Base-by-base conservation (phyloP, 1,139 yeast genomes). In the Yarrowia galli region DNA sequence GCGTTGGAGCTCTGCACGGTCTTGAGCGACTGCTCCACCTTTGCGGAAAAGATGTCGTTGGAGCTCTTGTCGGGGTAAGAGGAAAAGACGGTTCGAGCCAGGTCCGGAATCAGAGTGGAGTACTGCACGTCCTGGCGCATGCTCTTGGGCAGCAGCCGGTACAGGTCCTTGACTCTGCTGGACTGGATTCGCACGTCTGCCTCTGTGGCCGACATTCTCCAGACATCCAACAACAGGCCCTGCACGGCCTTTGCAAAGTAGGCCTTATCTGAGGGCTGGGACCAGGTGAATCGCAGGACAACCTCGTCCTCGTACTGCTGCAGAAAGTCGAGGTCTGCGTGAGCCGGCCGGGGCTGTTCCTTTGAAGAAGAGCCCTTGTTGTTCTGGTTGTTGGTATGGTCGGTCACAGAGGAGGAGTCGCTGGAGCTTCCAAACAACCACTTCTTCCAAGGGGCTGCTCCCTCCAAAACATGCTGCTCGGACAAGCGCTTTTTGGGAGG, bases 231-330 rank as follows among this genome's bases (percentile, higher is more conserved):
- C 1, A 74, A 72, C 38, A 78, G 70, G 13, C 76, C 72, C 48
- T 77, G 73, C 2, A 79, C 73, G 3, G 78, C 77, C 20, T 69
- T 66, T 23, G 69, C 35, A 13, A 81, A 69, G 12, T 74, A 74
- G 16, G 68, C 68, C 58, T 70, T 71, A 48, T 78, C 79, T 16
- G 72, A 71, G 3, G 68, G 42, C 13, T 69, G 68, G 49, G 68
- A 69, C 70, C 78, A 78, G 71, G 70, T 69, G 43, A 84, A 73
- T 72, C 93, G 81, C 18, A 88, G 75, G 16, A 89, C 89, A 61
- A 82, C 79, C 48, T 84, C 83, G 32, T 80, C 81, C 32, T 78
- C 76, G 73, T 89, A 89, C 70, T 84, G 85, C 25, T 72, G 67
- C 66, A 74, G 56, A 36, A 65, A 56, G 48, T 54, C 54, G 28